Evolutionary conservation across 1,139 yeast genomes (phyloP), one percentile per base, ranked within the genome.

Genomic region (Debaryomycetaceae sp.): DNA sequence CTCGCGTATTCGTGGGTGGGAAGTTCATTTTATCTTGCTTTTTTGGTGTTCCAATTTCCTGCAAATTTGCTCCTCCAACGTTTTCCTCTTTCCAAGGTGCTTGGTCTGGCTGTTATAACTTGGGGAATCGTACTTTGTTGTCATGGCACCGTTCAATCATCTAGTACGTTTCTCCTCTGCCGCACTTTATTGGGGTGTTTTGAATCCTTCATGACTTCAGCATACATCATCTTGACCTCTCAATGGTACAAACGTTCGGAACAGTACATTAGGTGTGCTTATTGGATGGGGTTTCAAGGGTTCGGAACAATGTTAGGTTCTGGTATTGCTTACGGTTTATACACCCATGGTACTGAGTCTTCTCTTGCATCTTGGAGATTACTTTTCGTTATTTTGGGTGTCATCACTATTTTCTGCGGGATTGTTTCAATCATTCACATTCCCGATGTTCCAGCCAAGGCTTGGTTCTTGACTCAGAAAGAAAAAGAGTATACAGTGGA

Each of bases 1-100:
- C 61, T 68, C 40, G 68, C 67, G 63, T 81, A 80, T 55, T 65
- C 80, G 6, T 80, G 84, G 84, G 72, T 73, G 13, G 83, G 81
- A 34, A 66, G 81, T 8, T 70, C 81, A 0, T 81, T 80, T 49
- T 81, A 81, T 55, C 55, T 78, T 38, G 84, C 83, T 6, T 78
- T 76, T 46, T 56, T 80, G 39, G 59, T 60, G n/a, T 77, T 76
- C 57, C 79, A 75, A 51, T 65, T 69, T 44, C 78, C 80, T 6
- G 73, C 79, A 3, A 69, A 68, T 30, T 54, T 63, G 42, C 45
- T 75, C 5, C 54, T 76, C 42, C 79, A 76, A 53, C 52, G 55
- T 40, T 59, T 65, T 37, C 71, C 72, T 0, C 56, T 65, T n/a
- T 61, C 63, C 0, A 63, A 59, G 37, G 53, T 63, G 3, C 55